Percentiles rank a stretch among this genome's conserved stretches.
Evolutionary conservation across 2,329 filamentous ascomycete species (phyloP).

Genomic region (Didymella glomerata): DNA sequence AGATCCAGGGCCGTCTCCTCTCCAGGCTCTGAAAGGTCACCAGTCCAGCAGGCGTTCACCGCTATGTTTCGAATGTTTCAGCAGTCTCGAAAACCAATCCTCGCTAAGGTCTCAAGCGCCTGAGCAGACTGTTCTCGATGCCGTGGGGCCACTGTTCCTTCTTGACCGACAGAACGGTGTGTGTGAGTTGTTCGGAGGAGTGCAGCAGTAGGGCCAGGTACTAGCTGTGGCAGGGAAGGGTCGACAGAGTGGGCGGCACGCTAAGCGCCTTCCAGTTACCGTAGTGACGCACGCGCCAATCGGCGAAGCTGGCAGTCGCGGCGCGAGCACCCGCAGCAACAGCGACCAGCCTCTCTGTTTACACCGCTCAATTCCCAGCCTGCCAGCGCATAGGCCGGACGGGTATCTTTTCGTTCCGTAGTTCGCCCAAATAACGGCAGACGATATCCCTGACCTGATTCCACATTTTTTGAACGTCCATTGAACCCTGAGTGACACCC

Average conservation of each 20-base stretch:
- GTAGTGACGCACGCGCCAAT: background rate
- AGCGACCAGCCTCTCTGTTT: constrained; percentile 2
- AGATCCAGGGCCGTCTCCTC: constrained; percentile 4
- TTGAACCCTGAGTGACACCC: constrained; percentile 30
- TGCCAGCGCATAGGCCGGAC: constrained; percentile 33
- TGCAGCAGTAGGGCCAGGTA: constrained; percentile 14
- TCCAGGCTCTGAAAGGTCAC: constrained; percentile 15
- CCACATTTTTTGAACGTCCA: constrained; percentile 19
- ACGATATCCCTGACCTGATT: constrained; percentile 20
- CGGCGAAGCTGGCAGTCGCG: background rate
- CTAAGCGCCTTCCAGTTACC: constrained; percentile 5
- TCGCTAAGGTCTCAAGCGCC: constrained; percentile 13
- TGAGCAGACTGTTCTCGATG: constrained; percentile 16
- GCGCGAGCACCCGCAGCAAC: constrained; percentile 1
- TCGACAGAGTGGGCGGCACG: constrained; percentile 5
- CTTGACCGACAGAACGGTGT: constrained; percentile 19
- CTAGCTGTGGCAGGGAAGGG: constrained; percentile 24
- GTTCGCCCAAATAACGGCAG: constrained; percentile 22
- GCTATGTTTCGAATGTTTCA: constrained; percentile 14
- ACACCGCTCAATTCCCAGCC: constrained; percentile 21
- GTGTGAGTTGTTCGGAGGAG: constrained; percentile 22
- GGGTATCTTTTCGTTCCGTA: constrained; percentile 11
- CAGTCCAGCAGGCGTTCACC: constrained; percentile 14
- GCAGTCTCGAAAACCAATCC: background rate
- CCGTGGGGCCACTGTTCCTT: constrained; percentile 14